A percentile compares a stretch with the other conserved stretches of the same genome.
Conservation (phyloP, 352 stramenopile species). For the Phytophthora hibernalis region DNA sequence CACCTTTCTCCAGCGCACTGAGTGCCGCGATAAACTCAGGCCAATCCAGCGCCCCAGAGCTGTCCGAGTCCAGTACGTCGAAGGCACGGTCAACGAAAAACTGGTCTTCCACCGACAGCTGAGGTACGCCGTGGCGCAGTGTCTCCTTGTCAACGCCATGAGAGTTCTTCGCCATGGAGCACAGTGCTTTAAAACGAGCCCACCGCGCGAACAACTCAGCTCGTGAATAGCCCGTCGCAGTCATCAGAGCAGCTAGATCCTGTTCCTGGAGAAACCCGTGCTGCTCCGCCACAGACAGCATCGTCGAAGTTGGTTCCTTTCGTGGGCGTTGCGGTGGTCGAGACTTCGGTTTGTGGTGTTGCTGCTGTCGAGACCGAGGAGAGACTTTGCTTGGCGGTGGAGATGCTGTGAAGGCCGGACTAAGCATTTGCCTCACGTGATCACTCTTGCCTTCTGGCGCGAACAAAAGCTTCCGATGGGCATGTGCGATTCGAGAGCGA, state of each 20-base stretch:
- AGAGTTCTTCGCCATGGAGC: slow-evolving; percentile 55
- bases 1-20: slow-evolving; percentile 70
- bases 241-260: slow-evolving; percentile 52
- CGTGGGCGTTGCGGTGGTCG: neutral
- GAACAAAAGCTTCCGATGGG: slow-evolving; percentile 19
- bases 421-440: neutral
- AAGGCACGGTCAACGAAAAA: slow-evolving; percentile 82
- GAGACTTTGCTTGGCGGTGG: slow-evolving; percentile 14
- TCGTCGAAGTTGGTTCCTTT: slow-evolving; percentile 2
- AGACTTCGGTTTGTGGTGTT: slow-evolving; percentile 7
- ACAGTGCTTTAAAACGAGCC: slow-evolving; percentile 78
- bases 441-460: neutral
- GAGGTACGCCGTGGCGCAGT: slow-evolving; percentile 63
- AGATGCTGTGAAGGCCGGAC: neutral
- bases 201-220: slow-evolving; percentile 73
- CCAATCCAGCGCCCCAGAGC: slow-evolving; percentile 74
- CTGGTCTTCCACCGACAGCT: slow-evolving; percentile 72
- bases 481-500: slow-evolving; percentile 13
- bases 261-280: slow-evolving; percentile 72
- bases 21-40: slow-evolving; percentile 77
- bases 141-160: slow-evolving; percentile 71
- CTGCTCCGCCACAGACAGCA: slow-evolving; percentile 34
- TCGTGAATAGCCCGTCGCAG: slow-evolving; percentile 61
- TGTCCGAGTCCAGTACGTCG: slow-evolving; percentile 66
- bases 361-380: slow-evolving; percentile 2